Base-by-base conservation (phyloP, 345 rosid species). In the Erysimum cheiranthoides region DNA sequence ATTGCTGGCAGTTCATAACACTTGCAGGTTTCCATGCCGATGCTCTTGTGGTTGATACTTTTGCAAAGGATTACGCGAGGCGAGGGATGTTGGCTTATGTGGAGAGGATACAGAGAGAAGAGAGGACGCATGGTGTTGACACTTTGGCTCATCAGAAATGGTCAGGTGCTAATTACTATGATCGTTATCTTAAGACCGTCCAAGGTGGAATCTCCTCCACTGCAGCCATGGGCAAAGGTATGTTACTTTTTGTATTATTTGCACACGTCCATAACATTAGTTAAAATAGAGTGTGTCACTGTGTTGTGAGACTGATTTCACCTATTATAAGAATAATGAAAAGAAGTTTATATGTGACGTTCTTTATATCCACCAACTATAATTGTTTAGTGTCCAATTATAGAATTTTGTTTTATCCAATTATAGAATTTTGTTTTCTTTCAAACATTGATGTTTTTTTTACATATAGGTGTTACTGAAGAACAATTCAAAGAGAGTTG, bases 211-310 rank as follows among this genome's bases (percentile, higher is more conserved):
- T 93, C 36, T 87, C 98, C 49, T 93, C 99, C 70, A 93, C 97
- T 52, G 95, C 98, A 47, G 99, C 98, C 27, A 93, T 96, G 99
- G 97, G 93, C 76, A 93, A 91, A 89, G 99, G 98, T 81, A 86
- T 80, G 16, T 61, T 34, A 54, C 35, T 4, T 59, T 60, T 39
- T 49, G 7, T 43, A 30, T 14, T 18, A 18, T 40, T 73, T 32
- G 13, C 32, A 4, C 27, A 56, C n/a, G n/a, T 3, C 16, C 16
- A 28, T 31, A 16, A 16, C 16, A 16, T 10, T 1, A 43, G 34
- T 13, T 9, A 30, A 31, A 52, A 2, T 62, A 35, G 18, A 47
- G 3, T 12, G 38, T 50, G 13, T 28, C n/a, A n/a, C n/a, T 8
- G 13, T 31, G 42, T 21, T 21, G 25, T 21, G 25, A 45, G 0